These are phyloP conservation scores for Nepenthes mirabilis DNA, from an alignment of 148 eudicot genomes.

Conservation along the genomic window DNA sequence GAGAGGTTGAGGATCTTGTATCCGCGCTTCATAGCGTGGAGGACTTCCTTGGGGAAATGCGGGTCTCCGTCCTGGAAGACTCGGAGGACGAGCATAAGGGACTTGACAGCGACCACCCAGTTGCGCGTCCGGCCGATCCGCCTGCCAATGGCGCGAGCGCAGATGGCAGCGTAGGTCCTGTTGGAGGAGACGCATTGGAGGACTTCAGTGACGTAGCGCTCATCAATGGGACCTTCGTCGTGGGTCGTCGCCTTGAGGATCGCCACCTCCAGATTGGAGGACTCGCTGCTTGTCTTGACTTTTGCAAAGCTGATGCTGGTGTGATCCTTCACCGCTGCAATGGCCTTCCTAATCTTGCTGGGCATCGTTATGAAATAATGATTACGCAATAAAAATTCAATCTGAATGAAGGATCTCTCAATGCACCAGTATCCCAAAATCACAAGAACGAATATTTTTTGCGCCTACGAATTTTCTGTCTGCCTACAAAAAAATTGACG, in stretches of 20 bases:
- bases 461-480: too few relatives aligned
- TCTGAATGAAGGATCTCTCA: too few relatives aligned
- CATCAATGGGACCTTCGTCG: slow-evolving; percentile 45
- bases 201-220: slow-evolving; percentile 35
- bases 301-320: slow-evolving; percentile 88
- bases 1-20: slow-evolving; percentile 70
- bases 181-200: slow-evolving; percentile 42
- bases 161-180: slow-evolving; percentile 40
- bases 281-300: slow-evolving; percentile 25
- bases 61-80: slow-evolving; percentile 91
- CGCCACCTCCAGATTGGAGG: slow-evolving; percentile 49
- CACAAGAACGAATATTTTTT: too few relatives aligned
- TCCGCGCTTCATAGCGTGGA: slow-evolving; percentile 75
- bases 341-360: slow-evolving; percentile 65
- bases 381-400: too few relatives aligned
- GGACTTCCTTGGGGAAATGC: slow-evolving; percentile 79
- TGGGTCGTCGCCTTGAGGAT: slow-evolving; percentile 81
- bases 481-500: too few relatives aligned
- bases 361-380: slow-evolving; percentile 26
- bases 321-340: slow-evolving; percentile 75
- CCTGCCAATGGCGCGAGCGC: slow-evolving; percentile 72
- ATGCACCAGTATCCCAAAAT: too few relatives aligned
- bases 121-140: slow-evolving; percentile 68
- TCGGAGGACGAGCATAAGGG: slow-evolving; percentile 57
- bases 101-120: slow-evolving; percentile 77